Base-by-base conservation (phyloP, 2,329 filamentous ascomycete genomes). In the Arthroderma sp. region DNA sequence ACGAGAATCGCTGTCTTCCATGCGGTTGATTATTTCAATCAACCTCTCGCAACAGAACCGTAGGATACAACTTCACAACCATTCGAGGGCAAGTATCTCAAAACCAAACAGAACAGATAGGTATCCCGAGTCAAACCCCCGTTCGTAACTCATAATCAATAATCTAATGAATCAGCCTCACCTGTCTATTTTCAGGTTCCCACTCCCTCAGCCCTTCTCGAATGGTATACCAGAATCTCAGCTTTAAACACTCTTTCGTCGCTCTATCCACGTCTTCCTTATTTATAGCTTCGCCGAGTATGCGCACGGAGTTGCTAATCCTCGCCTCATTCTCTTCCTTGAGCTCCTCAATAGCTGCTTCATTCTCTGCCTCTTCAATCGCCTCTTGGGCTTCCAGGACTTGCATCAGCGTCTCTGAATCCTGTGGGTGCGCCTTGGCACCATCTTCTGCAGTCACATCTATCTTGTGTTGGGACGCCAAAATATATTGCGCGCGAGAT, bases 201-300 rank as follows among this genome's bases (percentile, higher is more conserved):
- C 89, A 95, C 50, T 80, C 77, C 59, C 82, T 71, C 57, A 95
- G 68, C 39, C 80, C 83, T 63, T 93, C 83, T 50, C 78, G 74
- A 49, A 96, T 81, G 64, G 88, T 94, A 45, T 83, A 74, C 89
- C 89, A 95, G 68, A 95, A 96, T 61, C 86, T 72, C 67, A 95
- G 65, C 61, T 75, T 72, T 1, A 94, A 78, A 38, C 81, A 80
- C 72, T 93, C 86, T 49, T 60, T 64, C 65, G 75, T 79, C 10
- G 87, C 89, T 6, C 50, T 65, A 36, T 79, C 72, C 34, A 84
- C 59, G 58, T 89, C 77, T 40, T 82, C 83, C 6, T 62, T 55
- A 50, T 67, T 70, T 58, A 96, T 89, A 0, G 79, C 77, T 44
- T 61, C 56, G 39, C 75, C 83, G 27, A 96, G 57, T 1, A 65